phyloP scores from a whole-genome alignment of 2,329 filamentous ascomycete species.

The Ustulina deusta region DNA sequence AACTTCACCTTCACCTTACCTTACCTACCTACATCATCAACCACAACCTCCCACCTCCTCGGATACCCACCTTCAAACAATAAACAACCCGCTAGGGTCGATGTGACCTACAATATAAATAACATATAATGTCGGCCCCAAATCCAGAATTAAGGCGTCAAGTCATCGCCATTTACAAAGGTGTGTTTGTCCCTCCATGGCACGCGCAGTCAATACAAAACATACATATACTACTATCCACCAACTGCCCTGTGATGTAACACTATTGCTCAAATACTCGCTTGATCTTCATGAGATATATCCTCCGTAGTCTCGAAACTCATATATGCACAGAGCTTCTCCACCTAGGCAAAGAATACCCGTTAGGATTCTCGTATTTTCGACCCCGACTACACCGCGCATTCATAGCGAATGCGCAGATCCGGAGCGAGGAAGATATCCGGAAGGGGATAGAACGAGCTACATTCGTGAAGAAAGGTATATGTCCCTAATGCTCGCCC shows the following conservation, averaged over 20 bases:
- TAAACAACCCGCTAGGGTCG: neutral
- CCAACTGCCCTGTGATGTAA: neutral
- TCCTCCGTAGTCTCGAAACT: neutral
- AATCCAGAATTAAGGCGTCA: conserved; percentile 75
- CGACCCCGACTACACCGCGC: conserved; percentile 84
- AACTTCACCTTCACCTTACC: neutral
- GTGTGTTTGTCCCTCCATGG: conserved; percentile 57
- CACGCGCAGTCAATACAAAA: no score
- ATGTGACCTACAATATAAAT: neutral
- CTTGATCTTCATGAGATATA: neutral
- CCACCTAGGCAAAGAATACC: conserved; percentile 86
- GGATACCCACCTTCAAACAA: neutral
- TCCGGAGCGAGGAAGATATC: conserved; percentile 81
- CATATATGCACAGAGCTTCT: conserved; percentile 74
- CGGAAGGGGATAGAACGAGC: conserved; percentile 79
- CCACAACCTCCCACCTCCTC: neutral
- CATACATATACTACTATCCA: neutral
- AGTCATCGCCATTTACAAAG: conserved; percentile 91
- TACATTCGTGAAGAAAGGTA: conserved; percentile 92
- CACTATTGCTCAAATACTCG: neutral
- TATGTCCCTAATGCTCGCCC: neutral
- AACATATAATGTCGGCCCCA: conserved; percentile 49
- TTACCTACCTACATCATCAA: conserved; percentile 6
- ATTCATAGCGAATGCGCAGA: conserved; percentile 78
- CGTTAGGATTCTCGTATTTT: conserved; percentile 85